Evolutionary conservation across 805 yeast species (phyloP), one percentile per base, ranked within the genome.

Genomic region (Ogataea methanolica): DNA sequence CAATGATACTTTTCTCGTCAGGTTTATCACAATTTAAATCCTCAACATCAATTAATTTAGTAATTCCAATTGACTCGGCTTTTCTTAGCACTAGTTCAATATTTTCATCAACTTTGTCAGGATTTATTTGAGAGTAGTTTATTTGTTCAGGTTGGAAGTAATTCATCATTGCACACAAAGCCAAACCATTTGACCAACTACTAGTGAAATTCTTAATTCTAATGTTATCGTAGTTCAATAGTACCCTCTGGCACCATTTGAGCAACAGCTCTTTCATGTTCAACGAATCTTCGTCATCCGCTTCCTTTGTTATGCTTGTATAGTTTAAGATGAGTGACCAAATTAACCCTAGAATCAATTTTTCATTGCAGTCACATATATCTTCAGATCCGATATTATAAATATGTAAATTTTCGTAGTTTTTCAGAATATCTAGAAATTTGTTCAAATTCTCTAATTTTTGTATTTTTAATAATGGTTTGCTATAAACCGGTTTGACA

Each of bases 1-100:
- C 74, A 53, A 82, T 71, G 15, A 83, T 68, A 37, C 82, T 73
- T 52, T 78, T 74, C 52, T 83, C 88, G 52, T 83, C 88, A 0
- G 85, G 85, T 22, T 67, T 69, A 14, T 66, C 57, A 21, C 70
- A 66, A 35, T 66, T 66, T 48, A 82, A 70, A 61, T 80, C 86
- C 34, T 78, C 82, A 1, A 71, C 73, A 45, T 80, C 83, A 5
- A 80, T 70, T 43, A 83, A 62, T 42, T 67, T 70, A 1, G 80
- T 78, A 29, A 83, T 76, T 1, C 76, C 78, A 22, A 78, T 61
- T 15, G 69, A 64, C 14, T 73, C 67, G 0, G 83, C 82, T 29
- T 69, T 59, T 2, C 57, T 55, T 29, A 82, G 59, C 1, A 79
- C 75, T 19, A 58, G 39, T 23, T 62, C 65, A 54, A 67, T 51